Evolutionary conservation across 164 flowering plant genomes (phyloP).

Genomic region (Houttuynia cordata): DNA sequence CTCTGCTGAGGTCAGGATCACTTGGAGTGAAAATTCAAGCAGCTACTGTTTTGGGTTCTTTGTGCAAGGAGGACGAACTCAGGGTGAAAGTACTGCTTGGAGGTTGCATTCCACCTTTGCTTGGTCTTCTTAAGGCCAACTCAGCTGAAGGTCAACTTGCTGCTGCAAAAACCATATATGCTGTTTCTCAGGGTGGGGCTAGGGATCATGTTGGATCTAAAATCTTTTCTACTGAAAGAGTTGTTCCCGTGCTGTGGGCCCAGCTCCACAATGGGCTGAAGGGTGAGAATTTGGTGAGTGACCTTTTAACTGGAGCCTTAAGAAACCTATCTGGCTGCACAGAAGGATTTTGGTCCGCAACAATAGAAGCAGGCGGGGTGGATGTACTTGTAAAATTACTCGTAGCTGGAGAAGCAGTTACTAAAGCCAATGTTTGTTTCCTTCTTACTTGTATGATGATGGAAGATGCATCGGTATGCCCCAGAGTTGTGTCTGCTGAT

Average conservation of each 20-base stretch:
- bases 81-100: conserved; percentile 94
- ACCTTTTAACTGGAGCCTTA: conserved; percentile 77
- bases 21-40: conserved; percentile 77
- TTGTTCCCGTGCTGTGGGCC: conserved; percentile 90
- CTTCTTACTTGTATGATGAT: conserved; percentile 92
- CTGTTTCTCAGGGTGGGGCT: conserved; percentile 89
- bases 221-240: conserved; percentile 96
- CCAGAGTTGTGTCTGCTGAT: conserved; percentile 61
- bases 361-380: conserved; percentile 80
- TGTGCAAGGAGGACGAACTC: conserved; percentile 89
- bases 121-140: conserved; percentile 78
- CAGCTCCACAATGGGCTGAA: conserved; percentile 62
- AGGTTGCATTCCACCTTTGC: conserved; percentile 96
- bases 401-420: conserved; percentile 48
- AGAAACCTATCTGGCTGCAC: conserved; percentile 71
- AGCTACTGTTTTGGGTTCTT: conserved; percentile 82
- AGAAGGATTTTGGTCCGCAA: conserved; percentile 81
- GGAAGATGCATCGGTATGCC: conserved; percentile 84
- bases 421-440: conserved; percentile 91
- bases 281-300: conserved; percentile 59
- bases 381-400: conserved; percentile 87
- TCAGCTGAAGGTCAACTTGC: conserved; percentile 81
- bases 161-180: conserved; percentile 83
- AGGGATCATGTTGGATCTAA: conserved; percentile 93
- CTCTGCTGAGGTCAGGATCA: conserved; percentile 87